Percentiles rank a stretch among this genome's conserved stretches.
phyloP scores from a whole-genome alignment of 1,139 yeast genomes.

The Saccharomyces pastorianus region DNA sequence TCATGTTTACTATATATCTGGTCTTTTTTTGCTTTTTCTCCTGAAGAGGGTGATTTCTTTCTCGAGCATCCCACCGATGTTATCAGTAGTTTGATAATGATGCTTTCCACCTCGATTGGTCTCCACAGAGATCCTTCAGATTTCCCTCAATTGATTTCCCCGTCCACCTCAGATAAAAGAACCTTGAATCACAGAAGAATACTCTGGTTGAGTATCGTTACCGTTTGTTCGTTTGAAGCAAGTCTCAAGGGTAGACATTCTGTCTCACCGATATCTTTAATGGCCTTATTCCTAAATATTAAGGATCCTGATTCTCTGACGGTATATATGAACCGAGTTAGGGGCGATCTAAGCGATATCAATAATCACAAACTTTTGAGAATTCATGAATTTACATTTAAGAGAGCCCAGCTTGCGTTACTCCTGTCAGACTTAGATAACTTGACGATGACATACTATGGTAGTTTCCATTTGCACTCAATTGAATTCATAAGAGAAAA shows the following conservation, averaged over 20 bases:
- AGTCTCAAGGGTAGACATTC: slow-evolving; percentile 25
- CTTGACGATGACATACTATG: slow-evolving; percentile 21
- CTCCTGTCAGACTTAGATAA: slow-evolving; percentile 20
- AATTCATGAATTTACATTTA: slow-evolving; percentile 20
- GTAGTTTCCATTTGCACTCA: slow-evolving; percentile 15
- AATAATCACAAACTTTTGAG: slow-evolving; percentile 7
- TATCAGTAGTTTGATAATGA: slow-evolving; percentile 22
- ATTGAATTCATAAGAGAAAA: slow-evolving; percentile 13
- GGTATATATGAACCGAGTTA: slow-evolving; percentile 19
- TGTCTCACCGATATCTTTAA: slow-evolving; percentile 13
- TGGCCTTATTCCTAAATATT: slow-evolving; percentile 18
- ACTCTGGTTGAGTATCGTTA: slow-evolving; percentile 24
- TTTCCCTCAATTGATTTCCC: slow-evolving; percentile 17
- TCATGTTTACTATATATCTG: slow-evolving; percentile 28
- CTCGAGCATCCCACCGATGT: slow-evolving; percentile 29
- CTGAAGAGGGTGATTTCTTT: slow-evolving; percentile 31
- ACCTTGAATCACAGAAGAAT: slow-evolving; percentile 25
- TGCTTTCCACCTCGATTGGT: slow-evolving; percentile 28
- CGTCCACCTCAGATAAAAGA: slow-evolving; percentile 15
- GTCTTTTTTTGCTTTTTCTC: slow-evolving; percentile 29
- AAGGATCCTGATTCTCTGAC: slow-evolving; percentile 13
- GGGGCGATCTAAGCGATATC: slow-evolving; percentile 14
- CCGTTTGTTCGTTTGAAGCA: slow-evolving; percentile 23
- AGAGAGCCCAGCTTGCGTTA: slow-evolving; percentile 21
- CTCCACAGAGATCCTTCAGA: slow-evolving; percentile 30